Evolutionary conservation across 2,329 filamentous ascomycete species (phyloP), one percentile per base, ranked within the genome.

Genomic region (Nemania bipapillata): DNA sequence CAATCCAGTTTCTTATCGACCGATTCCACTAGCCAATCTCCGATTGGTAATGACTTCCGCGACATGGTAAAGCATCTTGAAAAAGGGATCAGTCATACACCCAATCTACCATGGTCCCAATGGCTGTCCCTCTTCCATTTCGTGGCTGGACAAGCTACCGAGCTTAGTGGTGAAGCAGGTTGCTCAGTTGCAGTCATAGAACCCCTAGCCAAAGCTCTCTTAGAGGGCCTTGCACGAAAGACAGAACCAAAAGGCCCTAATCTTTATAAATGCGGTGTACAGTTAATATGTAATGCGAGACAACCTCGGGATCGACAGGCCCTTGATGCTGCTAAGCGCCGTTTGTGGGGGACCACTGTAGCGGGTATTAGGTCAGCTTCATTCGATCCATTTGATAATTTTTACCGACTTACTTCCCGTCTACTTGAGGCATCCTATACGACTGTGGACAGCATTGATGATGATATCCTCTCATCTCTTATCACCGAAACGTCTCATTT

Each of bases 151-250:
- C 86, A 87, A 60, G 86, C 90, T 6, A 85, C 83, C 20, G 81
- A 84, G 12, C 89, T 93, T 70, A 86, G 87, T 60, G 92, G 92
- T 2, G 89, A 93, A 69, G 86, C 87, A 17, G 90, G 89, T 5
- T 85, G 90, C 47, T 87, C 89, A 4, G 83, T 92, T 57, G 86
- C 87, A 26, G 84, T 93, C 1, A 83, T 94, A 45, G 93, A 96
- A 69, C 91, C 91, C 1, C 75, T 96, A 3, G 87, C 92, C 0
- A 90, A 87, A 72, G 75, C 79, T 1, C 72, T 91, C 4, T 74
- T 83, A 42, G 83, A 84, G 63, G 80, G 72, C 69, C 72, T 77
- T 1, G 58, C 75, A 28, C 20, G 66, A 2, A 67, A 73, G 3
- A 54, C 66, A 2, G 47, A 76, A 7, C 62, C 74, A 2, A 30